phyloP scores from a whole-genome alignment of 2,329 filamentous ascomycete species.

The Microdochium bolleyi region DNA sequence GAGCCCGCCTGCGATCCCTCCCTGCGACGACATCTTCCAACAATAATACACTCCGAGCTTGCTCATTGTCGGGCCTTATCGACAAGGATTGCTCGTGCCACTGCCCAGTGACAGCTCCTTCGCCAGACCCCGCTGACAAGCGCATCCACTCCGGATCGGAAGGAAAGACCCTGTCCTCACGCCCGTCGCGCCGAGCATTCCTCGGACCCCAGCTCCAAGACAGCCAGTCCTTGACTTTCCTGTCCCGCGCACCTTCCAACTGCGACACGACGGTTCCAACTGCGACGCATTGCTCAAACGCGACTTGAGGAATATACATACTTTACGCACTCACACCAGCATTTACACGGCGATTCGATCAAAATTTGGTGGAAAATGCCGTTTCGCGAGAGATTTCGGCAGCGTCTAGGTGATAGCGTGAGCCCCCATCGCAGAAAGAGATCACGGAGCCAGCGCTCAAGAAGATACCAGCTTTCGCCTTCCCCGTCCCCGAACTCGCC shows the following conservation, averaged over 20 bases:
- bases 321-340: background rate
- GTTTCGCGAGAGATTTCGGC: constrained; percentile 19
- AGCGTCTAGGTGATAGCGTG: constrained; percentile 23
- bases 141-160: background rate
- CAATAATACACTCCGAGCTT: background rate
- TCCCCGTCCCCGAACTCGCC: constrained; percentile 27
- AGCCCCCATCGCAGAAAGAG: constrained; percentile 10
- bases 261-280: background rate
- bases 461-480: constrained; percentile 18
- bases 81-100: background rate
- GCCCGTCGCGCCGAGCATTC: background rate
- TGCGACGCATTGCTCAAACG: background rate
- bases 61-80: background rate
- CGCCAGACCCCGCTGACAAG: background rate
- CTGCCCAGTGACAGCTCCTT: background rate
- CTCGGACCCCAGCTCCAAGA: background rate
- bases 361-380: constrained; percentile 12
- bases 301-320: background rate
- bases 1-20: background rate
- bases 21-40: background rate
- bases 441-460: constrained; percentile 13
- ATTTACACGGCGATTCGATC: constrained; percentile 1
- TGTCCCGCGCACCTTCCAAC: background rate
- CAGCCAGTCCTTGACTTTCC: background rate
- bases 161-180: background rate